Evolutionary conservation across 1,284 basidiomycete species (phyloP), one percentile per base, ranked within the genome.

Genomic region (Phellinidium pouzarii): DNA sequence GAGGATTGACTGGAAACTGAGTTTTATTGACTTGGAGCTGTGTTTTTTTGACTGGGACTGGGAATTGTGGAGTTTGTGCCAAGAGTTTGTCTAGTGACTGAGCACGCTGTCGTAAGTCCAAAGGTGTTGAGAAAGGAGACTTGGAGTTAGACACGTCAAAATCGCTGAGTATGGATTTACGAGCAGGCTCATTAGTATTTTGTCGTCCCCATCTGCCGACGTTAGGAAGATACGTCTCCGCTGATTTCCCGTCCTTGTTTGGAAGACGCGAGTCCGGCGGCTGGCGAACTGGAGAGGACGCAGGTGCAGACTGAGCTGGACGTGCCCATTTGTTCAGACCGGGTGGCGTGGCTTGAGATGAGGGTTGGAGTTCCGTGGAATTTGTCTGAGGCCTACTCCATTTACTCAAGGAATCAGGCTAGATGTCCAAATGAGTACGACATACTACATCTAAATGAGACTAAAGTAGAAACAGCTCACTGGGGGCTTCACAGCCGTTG

Each of bases 171-270:
- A 41, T 41, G 22, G 51, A 40, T 14, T 34, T 47, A 7, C 29
- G 44, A 36, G 38, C 36, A 20, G 43, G n/a, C 17, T 26, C 26
- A 19, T 3, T 12, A n/a, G 53, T 44, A 5, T 19, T 19, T 34
- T 45, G 50, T 3, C 50, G 57, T 17, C 40, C 44, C 57, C 57
- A 58, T 53, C 48, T 58, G 29, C 37, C 44, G 36, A 53, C 11
- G 45, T 53, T 51, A 5, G 57, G 50, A 25, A 20, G 44, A 37
- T 42, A 47, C 4, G 51, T 7, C 47, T 37, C 43, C 20, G 14
- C 3, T 9, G 43, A n/a, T 17, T n/a, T n/a, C n/a, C n/a, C n/a
- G n/a, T n/a, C n/a, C n/a, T n/a, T n/a, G 45, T 53, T 51, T 7
- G 57, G 50, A 25, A 20, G 44, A 37, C 34, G 42, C 4, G 51